phyloP scores from a whole-genome alignment of 2,329 filamentous ascomycete genomes.

The Didymella keratinophila region DNA sequence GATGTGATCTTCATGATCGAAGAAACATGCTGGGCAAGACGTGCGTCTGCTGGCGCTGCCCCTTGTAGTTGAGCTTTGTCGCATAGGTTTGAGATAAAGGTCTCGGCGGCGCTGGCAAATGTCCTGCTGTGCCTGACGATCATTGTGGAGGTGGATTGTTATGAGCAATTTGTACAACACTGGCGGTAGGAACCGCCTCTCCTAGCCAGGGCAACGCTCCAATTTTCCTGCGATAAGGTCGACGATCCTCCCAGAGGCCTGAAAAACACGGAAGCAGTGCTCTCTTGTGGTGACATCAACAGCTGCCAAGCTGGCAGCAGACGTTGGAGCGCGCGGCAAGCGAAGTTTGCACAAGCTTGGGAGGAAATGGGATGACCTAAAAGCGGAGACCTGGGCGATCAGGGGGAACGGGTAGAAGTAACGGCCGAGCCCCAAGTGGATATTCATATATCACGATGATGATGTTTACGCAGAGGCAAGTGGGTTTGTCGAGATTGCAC shows the following conservation, averaged over 20 bases:
- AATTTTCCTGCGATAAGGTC: background rate
- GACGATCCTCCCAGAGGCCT: constrained; percentile 5
- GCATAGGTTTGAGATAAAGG: constrained; percentile 14
- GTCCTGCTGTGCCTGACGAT: constrained; percentile 17
- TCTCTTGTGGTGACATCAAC: constrained; percentile 13
- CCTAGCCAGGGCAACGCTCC: constrained; percentile 2
- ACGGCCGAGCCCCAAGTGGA: constrained; percentile 18
- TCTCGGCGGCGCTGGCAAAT: constrained; percentile 15
- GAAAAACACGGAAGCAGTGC: background rate
- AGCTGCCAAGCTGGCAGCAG: background rate
- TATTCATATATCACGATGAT: constrained; percentile 18
- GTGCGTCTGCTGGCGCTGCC: background rate
- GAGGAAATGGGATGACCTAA: constrained; percentile 22
- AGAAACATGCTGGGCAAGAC: background rate
- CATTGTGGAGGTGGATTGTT: constrained; percentile 17
- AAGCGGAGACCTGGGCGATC: constrained; percentile 21
- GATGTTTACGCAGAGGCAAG: constrained; percentile 16
- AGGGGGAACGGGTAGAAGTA: constrained; percentile 21
- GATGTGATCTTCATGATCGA: background rate
- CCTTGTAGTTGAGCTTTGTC: constrained; percentile 10
- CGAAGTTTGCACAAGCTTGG: constrained; percentile 19
- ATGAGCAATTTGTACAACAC: constrained; percentile 10
- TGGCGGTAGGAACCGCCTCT: constrained; percentile 1
- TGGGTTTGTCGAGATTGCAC: constrained; percentile 20
- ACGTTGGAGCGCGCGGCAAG: constrained; percentile 14